These are phyloP conservation scores for Neoboletus magnificus DNA, from an alignment of 768 basidiomycete species.

Conservation along the genomic window DNA sequence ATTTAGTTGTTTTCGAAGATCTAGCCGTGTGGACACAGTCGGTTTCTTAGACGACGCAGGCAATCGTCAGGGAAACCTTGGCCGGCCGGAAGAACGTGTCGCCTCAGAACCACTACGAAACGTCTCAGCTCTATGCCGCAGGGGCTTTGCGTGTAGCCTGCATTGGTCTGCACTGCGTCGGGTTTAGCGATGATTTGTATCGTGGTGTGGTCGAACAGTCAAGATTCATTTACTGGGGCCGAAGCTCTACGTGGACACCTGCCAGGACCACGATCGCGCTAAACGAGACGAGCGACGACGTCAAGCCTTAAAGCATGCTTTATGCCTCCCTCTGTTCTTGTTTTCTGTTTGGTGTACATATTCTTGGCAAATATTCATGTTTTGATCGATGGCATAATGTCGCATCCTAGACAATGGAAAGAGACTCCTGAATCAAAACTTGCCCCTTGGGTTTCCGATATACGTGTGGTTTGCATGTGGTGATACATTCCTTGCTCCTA, in stretches of 20 bases:
- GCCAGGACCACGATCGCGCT: constrained; percentile 4
- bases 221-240: constrained; percentile 26
- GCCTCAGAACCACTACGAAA: constrained; percentile 76
- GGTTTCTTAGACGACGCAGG: constrained; percentile 52
- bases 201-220: constrained; percentile 64
- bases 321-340: not conserved
- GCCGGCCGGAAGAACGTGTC: constrained; percentile 69
- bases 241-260: constrained; percentile 16
- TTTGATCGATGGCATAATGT: not conserved
- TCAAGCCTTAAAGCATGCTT: constrained; percentile 6
- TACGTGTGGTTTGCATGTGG: not conserved
- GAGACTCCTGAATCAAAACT: not conserved
- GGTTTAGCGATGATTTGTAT: constrained; percentile 69
- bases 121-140: constrained; percentile 63
- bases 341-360: not conserved
- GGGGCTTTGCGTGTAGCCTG: constrained; percentile 75
- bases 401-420: not conserved
- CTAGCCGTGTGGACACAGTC: constrained; percentile 3
- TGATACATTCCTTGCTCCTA: constrained; percentile 6
- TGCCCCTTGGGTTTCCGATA: too few relatives aligned
- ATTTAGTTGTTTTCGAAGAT: not conserved
- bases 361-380: constrained; percentile 2
- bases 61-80: constrained; percentile 70
- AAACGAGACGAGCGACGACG: constrained; percentile 16
- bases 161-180: constrained; percentile 70